Evolutionary conservation across 371 early-diverging fungal species (phyloP), one percentile per base, ranked within the genome.

Genomic region (Globomyces sp.): DNA sequence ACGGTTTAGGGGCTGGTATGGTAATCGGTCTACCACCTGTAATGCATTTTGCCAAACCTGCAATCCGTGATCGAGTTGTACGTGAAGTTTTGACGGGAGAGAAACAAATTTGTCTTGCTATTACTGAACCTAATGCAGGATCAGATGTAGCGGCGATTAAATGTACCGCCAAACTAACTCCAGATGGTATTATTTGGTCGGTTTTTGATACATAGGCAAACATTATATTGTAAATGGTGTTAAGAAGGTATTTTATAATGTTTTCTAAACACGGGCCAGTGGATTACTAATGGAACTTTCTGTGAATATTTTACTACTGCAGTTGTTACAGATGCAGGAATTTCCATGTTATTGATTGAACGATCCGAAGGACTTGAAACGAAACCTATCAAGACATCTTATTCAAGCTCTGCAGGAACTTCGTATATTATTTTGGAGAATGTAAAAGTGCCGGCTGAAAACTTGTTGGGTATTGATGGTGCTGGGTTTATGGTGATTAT

Each of bases 361-460:
- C 70, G 80, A n/a, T 61, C 67, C 13, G 75, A 73, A 39, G 82
- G 80, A 13, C 68, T 87, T 2, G 74, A 78, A 58, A 83, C 87
- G 42, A 84, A 85, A 73, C 71, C 72, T 9, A 87, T 89, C 77
- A 84, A 85, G 69, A 89, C 89, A 0, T 83, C 86, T 0, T 86
- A 85, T 60, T 81, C 85, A 5, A 60, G 81, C 4, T 73, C 84
- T 53, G 86, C 89, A 11, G 79, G 82, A 13, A 82, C 82, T 2
- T 67, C 77, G 4, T 77, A 75, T 59, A 74, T 82, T 53, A 73
- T 68, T 3, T 76, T 78, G 41, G 78, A 80, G 52, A 80, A 82
- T 57, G 80, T 82, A 50, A 80, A 80, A 66, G 79, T 81, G 11
- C 80, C 79, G 11, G 80, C 75, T 43, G 78, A 75, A 63, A 80